phyloP scores from a whole-genome alignment of 2,329 filamentous ascomycete species.

The Thelonectria discophora region DNA sequence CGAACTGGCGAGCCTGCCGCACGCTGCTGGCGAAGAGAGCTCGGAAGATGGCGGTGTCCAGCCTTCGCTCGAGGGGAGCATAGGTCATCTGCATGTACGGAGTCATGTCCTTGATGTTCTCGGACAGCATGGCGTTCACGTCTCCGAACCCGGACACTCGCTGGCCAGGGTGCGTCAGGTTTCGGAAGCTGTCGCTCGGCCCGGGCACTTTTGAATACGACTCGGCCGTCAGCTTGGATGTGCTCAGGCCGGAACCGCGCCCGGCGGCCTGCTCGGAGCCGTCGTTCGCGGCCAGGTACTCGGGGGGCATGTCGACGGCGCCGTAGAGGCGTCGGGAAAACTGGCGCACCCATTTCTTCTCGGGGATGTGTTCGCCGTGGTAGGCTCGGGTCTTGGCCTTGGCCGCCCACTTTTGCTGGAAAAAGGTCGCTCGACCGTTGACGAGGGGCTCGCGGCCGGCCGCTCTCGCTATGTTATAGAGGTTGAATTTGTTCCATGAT shows the following conservation, averaged over 20 bases:
- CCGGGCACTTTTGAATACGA: conserved; percentile 45
- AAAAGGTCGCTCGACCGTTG: conserved; percentile 72
- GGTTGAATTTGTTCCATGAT: conserved; percentile 97
- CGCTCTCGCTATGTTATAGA: conserved; percentile 79
- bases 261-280: conserved; percentile 86
- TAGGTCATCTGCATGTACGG: conserved; percentile 98
- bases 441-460: conserved; percentile 45
- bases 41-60: conserved; percentile 95
- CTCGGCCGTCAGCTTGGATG: conserved; percentile 45
- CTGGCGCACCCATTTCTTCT: conserved; percentile 93
- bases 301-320: conserved; percentile 85
- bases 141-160: conserved; percentile 42
- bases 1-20: conserved; percentile 92
- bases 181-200: conserved; percentile 30
- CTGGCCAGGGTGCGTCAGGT: conserved; percentile 34
- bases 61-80: conserved; percentile 85
- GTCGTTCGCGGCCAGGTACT: conserved; percentile 81
- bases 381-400: conserved; percentile 87
- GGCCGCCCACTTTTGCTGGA: conserved; percentile 97
- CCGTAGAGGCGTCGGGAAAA: conserved; percentile 84
- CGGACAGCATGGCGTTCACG: conserved; percentile 46
- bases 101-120: conserved; percentile 60
- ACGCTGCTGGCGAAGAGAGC: conserved; percentile 94
- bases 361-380: conserved; percentile 93
- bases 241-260: conserved; percentile 75